phyloP scores from a whole-genome alignment of 768 basidiomycete genomes.

The Tremella mesenterica region DNA sequence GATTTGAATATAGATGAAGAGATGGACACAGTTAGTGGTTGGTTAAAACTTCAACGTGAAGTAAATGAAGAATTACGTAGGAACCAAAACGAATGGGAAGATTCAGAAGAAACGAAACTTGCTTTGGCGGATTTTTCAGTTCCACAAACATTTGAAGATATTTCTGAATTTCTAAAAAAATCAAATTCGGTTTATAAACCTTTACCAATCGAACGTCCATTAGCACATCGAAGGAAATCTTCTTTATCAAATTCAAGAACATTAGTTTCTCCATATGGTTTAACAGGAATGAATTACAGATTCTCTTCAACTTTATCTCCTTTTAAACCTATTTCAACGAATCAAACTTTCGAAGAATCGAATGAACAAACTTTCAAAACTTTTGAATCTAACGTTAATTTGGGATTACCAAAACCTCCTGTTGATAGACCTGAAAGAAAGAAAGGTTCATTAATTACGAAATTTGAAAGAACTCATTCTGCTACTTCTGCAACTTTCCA shows the following conservation, averaged over 20 bases:
- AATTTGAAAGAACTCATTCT: slow-evolving; percentile 36
- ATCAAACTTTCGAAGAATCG: too few relatives aligned
- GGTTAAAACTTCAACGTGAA: slow-evolving; percentile 33
- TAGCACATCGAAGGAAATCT: slow-evolving; percentile 26
- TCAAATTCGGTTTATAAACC: slow-evolving; percentile 20
- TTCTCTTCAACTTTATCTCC: too few relatives aligned
- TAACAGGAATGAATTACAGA: too few relatives aligned
- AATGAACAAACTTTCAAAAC: too few relatives aligned
- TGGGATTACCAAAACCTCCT: slow-evolving; percentile 22
- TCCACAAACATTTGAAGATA: slow-evolving; percentile 14
- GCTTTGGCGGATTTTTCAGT: slow-evolving; percentile 17
- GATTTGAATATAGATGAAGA: slow-evolving; percentile 6
- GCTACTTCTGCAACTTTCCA: slow-evolving; percentile 11
- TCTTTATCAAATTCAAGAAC: slow-evolving; percentile 22
- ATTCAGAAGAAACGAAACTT: slow-evolving; percentile 12
- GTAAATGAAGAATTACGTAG: slow-evolving; percentile 26
- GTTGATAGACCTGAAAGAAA: slow-evolving; percentile 1
- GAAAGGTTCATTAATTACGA: slow-evolving; percentile 23
- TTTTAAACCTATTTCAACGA: too few relatives aligned
- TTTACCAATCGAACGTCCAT: neutral
- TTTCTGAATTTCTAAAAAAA: slow-evolving; percentile 13
- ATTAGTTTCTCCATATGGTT: slow-evolving; percentile 26
- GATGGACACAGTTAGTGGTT: slow-evolving; percentile 16
- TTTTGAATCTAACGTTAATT: too few relatives aligned
- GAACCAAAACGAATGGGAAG: slow-evolving; percentile 13